Percentiles rank a stretch among this genome's conserved stretches.
Conservation (phyloP, 768 basidiomycete genomes). For the Suillus clintonianus region DNA sequence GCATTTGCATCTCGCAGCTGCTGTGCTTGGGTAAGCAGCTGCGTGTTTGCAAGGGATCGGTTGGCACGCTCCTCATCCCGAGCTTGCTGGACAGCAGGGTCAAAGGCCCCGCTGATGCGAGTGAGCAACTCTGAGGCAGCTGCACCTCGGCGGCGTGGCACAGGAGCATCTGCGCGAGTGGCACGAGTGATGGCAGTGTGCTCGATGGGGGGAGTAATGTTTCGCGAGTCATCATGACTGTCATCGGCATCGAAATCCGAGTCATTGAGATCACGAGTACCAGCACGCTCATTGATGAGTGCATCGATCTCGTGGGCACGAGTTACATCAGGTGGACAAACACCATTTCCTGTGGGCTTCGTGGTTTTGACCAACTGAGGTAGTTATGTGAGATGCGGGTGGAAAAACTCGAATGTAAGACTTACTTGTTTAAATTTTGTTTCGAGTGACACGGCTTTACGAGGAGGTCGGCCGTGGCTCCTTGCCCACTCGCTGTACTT, state of each 20-base stretch:
- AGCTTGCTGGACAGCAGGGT: slow-evolving; percentile 23
- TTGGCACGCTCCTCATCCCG: slow-evolving; percentile 25
- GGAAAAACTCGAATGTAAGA: background rate
- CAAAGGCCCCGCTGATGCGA: slow-evolving; percentile 21
- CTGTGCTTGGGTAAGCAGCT: slow-evolving; percentile 22
- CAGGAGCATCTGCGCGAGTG: slow-evolving; percentile 5
- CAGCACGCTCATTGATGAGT: slow-evolving; percentile 24
- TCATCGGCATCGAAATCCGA: slow-evolving; percentile 12
- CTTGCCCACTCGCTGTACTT: slow-evolving; percentile 18
- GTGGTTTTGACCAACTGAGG: slow-evolving; percentile 19
- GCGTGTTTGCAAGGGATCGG: slow-evolving; percentile 23
- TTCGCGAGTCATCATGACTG: too few relatives aligned
- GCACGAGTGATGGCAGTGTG: slow-evolving; percentile 6
- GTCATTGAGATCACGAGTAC: slow-evolving; percentile 22
- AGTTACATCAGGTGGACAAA: slow-evolving; percentile 23
- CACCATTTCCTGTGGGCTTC: slow-evolving; percentile 28
- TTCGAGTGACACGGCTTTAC: slow-evolving; percentile 8
- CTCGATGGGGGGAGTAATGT: background rate
- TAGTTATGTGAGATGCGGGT: background rate
- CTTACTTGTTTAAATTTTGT: slow-evolving; percentile 27
- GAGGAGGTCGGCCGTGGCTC: slow-evolving; percentile 5
- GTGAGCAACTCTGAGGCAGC: slow-evolving; percentile 21
- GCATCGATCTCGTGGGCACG: too few relatives aligned
- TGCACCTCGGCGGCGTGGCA: slow-evolving; percentile 6
- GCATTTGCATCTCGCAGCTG: slow-evolving; percentile 28